Evolutionary conservation across 192 early-diverging fungal species (phyloP).

Genomic region (Funneliformis geosporum): DNA sequence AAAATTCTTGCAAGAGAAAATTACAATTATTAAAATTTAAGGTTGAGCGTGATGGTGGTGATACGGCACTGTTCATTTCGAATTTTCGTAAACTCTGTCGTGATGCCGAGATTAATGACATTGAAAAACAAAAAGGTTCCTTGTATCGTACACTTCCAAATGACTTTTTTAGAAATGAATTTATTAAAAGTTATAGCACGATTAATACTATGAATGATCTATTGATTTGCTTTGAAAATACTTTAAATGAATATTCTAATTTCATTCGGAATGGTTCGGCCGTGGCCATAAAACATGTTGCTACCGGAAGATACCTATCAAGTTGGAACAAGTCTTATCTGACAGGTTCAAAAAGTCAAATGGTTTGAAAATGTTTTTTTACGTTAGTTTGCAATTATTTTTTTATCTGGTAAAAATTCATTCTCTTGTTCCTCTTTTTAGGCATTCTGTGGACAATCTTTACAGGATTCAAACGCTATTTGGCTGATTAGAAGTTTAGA

Average conservation of each 20-base stretch:
- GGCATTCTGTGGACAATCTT: neutral
- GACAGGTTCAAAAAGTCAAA: neutral
- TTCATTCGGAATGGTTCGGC: neutral
- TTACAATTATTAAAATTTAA: neutral
- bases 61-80: neutral
- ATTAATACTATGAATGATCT: neutral
- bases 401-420: no score
- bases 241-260: neutral
- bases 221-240: neutral
- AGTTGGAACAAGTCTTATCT: neutral
- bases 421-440: neutral
- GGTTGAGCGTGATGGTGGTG: neutral
- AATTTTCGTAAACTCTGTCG: neutral
- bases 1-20: neutral
- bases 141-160: neutral
- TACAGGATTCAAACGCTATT: neutral
- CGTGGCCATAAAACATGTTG: neutral
- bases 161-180: neutral
- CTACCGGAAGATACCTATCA: neutral
- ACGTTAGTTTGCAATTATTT: no score
- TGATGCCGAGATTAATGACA: neutral
- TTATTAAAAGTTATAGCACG: neutral
- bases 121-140: neutral
- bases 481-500: neutral
- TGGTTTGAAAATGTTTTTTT: neutral